Conservation (phyloP, 1,284 basidiomycete species). For the Athelia sp. region DNA sequence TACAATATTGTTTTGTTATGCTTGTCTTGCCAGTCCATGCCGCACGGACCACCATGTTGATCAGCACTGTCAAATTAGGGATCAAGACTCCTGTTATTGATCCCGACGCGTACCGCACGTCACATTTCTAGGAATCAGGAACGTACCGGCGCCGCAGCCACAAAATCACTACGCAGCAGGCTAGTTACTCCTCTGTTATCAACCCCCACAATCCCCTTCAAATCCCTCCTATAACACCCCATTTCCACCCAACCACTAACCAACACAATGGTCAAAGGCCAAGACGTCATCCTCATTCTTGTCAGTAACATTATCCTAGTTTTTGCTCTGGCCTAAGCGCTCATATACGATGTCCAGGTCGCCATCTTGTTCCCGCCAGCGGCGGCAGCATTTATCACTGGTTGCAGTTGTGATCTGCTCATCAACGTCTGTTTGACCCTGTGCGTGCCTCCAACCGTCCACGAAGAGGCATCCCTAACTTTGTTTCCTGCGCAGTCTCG, state of each 20-base stretch:
- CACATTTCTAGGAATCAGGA: too few species aligned
- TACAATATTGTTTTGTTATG: too few species aligned
- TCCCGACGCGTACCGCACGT: too few species aligned
- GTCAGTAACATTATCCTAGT: conserved; percentile 17
- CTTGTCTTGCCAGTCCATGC: too few species aligned
- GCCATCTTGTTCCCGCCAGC: conserved; percentile 75
- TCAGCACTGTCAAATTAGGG: too few species aligned
- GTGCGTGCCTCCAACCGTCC: conserved; percentile 31
- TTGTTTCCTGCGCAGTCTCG: conserved; percentile 41
- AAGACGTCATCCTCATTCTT: conserved; percentile 31
- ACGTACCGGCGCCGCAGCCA: too few species aligned
- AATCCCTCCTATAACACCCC: not conserved
- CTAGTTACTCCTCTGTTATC: too few species aligned
- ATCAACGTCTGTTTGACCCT: conserved; percentile 77
- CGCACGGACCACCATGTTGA: too few species aligned
- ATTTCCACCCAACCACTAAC: not conserved
- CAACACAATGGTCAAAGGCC: conserved; percentile 22
- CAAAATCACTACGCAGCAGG: too few species aligned
- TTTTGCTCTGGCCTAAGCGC: not conserved
- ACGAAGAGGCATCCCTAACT: not conserved
- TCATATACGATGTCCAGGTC: conserved; percentile 35
- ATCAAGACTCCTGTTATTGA: too few species aligned
- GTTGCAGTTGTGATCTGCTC: conserved; percentile 74
- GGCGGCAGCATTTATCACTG: conserved; percentile 69
- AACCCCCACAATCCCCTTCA: too few species aligned